Evolutionary conservation across 163 green algal species (phyloP).

Genomic region (Chlorella variabilis): DNA sequence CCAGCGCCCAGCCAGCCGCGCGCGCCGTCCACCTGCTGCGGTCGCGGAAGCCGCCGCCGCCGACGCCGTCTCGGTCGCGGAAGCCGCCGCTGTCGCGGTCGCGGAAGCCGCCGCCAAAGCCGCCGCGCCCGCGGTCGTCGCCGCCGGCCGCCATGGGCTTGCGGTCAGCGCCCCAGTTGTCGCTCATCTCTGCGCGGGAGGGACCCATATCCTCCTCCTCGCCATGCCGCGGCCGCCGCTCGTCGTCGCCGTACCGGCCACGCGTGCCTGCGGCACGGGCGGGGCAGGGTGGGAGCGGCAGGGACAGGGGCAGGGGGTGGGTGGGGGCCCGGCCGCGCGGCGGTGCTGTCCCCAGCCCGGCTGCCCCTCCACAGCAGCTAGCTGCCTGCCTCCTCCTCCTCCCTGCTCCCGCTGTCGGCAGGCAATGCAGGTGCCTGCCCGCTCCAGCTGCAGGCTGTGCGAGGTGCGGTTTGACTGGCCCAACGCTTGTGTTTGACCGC

Average conservation of each 20-base stretch:
- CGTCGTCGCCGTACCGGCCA: conserved; percentile 30
- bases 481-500: neutral
- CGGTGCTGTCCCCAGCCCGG: neutral
- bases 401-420: neutral
- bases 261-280: conserved; percentile 14
- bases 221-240: conserved; percentile 32
- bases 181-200: conserved; percentile 54
- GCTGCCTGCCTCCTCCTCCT: neutral
- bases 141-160: conserved; percentile 45
- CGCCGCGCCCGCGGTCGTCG: conserved; percentile 24
- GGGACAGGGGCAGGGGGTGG: neutral
- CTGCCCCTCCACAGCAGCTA: neutral
- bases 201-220: conserved; percentile 47
- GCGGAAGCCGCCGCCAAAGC: conserved; percentile 45
- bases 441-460: neutral
- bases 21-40: neutral
- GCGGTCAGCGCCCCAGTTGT: conserved; percentile 59
- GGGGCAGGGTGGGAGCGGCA: too few species aligned
- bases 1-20: neutral
- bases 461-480: neutral
- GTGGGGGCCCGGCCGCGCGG: neutral
- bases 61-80: too few species aligned
- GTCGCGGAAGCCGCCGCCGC: conserved; percentile 6
- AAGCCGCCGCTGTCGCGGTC: conserved; percentile 23
- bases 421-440: neutral